Evolutionary conservation across 345 rosid species (phyloP), one percentile per base, ranked within the genome.

Genomic region (Gossypium arboreum): DNA sequence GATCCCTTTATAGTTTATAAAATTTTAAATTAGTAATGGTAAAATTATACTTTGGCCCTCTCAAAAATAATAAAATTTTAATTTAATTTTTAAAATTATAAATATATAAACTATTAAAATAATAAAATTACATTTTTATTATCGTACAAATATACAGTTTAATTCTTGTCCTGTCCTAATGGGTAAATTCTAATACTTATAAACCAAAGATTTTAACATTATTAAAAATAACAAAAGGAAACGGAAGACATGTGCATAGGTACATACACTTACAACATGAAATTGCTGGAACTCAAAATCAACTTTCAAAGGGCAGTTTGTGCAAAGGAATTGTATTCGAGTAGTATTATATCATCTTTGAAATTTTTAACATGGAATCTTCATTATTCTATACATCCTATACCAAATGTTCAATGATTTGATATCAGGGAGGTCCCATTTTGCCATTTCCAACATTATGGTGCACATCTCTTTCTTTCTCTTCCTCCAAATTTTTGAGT

Each of bases 281-380:
- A 34, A 34, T 34, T 34, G 39, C 6, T 4, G 39, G 41, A 34
- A 52, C 47, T 76, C 76, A 16, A 68, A 77, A 76, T 72, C 74
- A 76, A 72, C 74, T 73, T 47, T 58, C 43, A 25, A 15, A 34
- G 39, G 27, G n/a, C 20, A 45, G 17, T 24, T 47, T 6, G 9
- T 20, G 55, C n/a, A 4, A 45, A 47, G 71, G 55, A 67, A 67
- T 67, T 67, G 71, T 45, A 67, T 67, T 47, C 18, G 54, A 60
- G 57, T n/a, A 50, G 45, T 55, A 78, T 78, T 45, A 81, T 78
- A 72, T 34, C 57, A 20, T 54, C 64, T 65, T 81, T 81, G 79
- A 78, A 72, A 78, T 27, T 43, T 25, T 7, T 47, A 17, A 15
- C 62, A 54, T 67, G 24, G 24, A 2, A 55, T 44, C 60, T 68